Evolutionary conservation across 2,329 filamentous ascomycete genomes (phyloP).

Genomic region (Cladosporium halotolerans): DNA sequence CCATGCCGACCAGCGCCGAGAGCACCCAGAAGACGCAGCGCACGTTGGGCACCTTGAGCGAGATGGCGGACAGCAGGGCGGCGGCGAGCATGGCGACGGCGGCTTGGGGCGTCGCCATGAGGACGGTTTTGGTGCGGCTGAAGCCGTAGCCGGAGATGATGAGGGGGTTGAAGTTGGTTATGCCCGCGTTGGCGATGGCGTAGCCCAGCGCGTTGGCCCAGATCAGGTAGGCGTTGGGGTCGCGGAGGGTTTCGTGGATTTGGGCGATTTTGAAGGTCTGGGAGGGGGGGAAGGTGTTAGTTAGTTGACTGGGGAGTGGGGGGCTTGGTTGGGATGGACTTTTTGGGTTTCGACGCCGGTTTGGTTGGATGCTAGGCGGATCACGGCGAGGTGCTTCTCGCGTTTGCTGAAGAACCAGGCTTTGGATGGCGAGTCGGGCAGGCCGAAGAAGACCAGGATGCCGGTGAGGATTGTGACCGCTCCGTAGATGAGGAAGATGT

Average conservation of each 20-base stretch:
- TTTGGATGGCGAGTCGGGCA: constrained; percentile 41
- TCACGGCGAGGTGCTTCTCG: constrained; percentile 43
- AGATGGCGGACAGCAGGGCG: constrained; percentile 14
- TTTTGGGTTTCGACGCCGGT: constrained; percentile 47
- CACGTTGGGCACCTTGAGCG: constrained; percentile 46
- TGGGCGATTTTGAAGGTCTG: constrained; percentile 30
- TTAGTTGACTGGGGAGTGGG: too few relatives aligned
- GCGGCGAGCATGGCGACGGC: constrained; percentile 47
- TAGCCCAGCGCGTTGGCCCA: constrained; percentile 49
- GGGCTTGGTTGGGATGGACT: constrained; percentile 44
- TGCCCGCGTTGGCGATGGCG: constrained; percentile 51
- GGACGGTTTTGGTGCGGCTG: constrained; percentile 47
- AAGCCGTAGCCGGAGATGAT: constrained; percentile 44
- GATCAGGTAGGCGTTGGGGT: constrained; percentile 56
- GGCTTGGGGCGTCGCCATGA: constrained; percentile 55
- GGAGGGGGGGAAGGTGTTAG: too few relatives aligned
- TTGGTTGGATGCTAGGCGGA: constrained; percentile 30
- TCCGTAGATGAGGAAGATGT: constrained; percentile 54
- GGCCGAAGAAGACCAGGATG: constrained; percentile 31
- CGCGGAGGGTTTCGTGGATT: constrained; percentile 42
- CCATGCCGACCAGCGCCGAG: constrained; percentile 50
- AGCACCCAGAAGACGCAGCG: constrained; percentile 51
- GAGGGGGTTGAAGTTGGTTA: constrained; percentile 48
- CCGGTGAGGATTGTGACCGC: constrained; percentile 26
- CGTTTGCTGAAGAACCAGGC: constrained; percentile 38